Conservation (phyloP, 2,329 filamentous ascomycete species). For the Colletotrichum costaricense region DNA sequence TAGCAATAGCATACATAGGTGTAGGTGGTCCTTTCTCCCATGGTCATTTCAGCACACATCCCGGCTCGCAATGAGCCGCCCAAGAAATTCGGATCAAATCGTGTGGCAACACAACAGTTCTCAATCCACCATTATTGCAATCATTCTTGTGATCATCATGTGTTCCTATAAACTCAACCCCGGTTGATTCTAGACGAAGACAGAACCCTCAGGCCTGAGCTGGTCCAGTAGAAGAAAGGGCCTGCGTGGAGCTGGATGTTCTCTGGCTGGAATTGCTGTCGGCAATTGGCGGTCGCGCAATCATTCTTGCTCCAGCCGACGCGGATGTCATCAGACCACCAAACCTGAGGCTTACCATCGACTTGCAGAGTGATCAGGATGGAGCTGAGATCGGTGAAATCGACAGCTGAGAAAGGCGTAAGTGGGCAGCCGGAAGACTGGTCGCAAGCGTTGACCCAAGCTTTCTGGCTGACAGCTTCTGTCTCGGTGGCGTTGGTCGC, state of each 20-base stretch:
- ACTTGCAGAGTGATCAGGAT: constrained; percentile 51
- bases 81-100: constrained; percentile 31
- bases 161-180: not conserved
- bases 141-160: not conserved
- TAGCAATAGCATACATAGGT: constrained; percentile 31
- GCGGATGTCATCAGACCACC: constrained; percentile 55
- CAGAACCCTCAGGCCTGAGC: constrained; percentile 11
- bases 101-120: constrained; percentile 7
- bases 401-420: constrained; percentile 49
- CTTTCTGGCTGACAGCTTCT: constrained; percentile 42
- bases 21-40: constrained; percentile 30
- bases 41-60: constrained; percentile 26
- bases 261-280: constrained; percentile 29
- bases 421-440: constrained; percentile 49
- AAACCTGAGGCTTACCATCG: constrained; percentile 49
- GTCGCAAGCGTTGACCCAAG: constrained; percentile 54
- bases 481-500: constrained; percentile 45
- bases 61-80: constrained; percentile 17
- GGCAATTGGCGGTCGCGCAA: constrained; percentile 51
- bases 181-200: constrained; percentile 21
- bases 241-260: not conserved
- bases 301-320: constrained; percentile 55
- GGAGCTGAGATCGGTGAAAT: constrained; percentile 52
- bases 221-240: constrained; percentile 22
- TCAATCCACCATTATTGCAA: not conserved